Evolutionary conservation across 306 rosid species (phyloP).

Genomic region (Corylus americana): DNA sequence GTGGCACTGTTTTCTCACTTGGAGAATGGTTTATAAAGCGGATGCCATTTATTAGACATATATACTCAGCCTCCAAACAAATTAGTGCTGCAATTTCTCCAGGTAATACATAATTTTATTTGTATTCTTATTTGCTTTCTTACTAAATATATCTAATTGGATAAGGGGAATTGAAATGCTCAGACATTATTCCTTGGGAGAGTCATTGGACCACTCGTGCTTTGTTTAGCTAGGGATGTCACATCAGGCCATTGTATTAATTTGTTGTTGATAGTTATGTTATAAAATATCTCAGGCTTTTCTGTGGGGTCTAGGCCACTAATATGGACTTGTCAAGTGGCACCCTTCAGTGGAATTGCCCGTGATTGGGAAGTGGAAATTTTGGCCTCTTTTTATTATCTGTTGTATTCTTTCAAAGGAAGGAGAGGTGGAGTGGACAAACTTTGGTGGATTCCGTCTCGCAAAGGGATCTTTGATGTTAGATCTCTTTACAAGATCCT

Average conservation of each 20-base stretch:
- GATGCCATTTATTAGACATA: constrained; percentile 90
- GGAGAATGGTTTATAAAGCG: constrained; percentile 92
- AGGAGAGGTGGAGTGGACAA: no score
- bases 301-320: no score
- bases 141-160: constrained; percentile 17
- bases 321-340: no score
- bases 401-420: no score
- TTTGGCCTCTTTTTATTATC: no score
- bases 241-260: not conserved
- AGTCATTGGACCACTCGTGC: not conserved
- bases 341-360: no score
- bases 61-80: constrained; percentile 92
- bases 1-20: constrained; percentile 76
- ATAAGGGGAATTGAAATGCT: constrained; percentile 7
- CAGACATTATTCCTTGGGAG: not conserved
- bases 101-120: constrained; percentile 39
- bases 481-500: no score
- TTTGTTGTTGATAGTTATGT: not conserved
- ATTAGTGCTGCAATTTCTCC: constrained; percentile 92
- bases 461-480: no score
- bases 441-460: no score
- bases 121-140: constrained; percentile 11
- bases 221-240: constrained; percentile 10
- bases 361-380: no score
- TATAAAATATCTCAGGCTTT: no score